Base-by-base conservation (phyloP, 108 stramenopile species). In the Nitzschia sp. region DNA sequence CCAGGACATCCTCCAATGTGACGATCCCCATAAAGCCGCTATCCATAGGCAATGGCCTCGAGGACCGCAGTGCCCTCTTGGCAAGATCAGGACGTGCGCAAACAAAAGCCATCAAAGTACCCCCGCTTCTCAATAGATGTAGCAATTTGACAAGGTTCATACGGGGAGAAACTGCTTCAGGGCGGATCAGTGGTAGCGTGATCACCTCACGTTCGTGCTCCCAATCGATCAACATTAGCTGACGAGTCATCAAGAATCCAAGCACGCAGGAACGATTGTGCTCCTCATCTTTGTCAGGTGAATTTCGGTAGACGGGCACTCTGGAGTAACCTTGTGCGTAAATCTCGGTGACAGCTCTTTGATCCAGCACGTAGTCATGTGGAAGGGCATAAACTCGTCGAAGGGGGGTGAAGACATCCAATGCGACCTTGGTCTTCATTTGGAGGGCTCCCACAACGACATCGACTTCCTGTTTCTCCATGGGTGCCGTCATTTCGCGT, bases 171-270 rank as follows among this genome's bases (percentile, higher is more conserved):
- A 86, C 80, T 57, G 80, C 83, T 6, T 71, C 65, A n/a, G 83
- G 83, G 39, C 67, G 68, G 14, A 80, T 53, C 48, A 89, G 41
- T 8, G 81, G 79, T 7, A 89, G 52, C 9, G 79, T 62, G 3
- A 56, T 69, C 10, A 89, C 79, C 12, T 65, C 53, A 22, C 88
- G 73, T 17, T 81, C 69, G 66, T 84, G 64, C 56, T 80, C 73
- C 79, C 83, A 80, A 57, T 86, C 83, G 51, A 89, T 78, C 73
- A 86, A 55, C 37, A 89, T 85, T 12, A 89, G 76, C 52, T 84
- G 80, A 37, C 84, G 51, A 3, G 80, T 85, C 76, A 89, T 77
- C 26, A 89, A 61, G 46, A 80, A 67, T 9, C 88, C 88, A 29
- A 72, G 63, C 44, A 84, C 65, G 11, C 64, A 70, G 38, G 68